phyloP scores from a whole-genome alignment of 1,139 yeast species.

The Geotrichum australiense region DNA sequence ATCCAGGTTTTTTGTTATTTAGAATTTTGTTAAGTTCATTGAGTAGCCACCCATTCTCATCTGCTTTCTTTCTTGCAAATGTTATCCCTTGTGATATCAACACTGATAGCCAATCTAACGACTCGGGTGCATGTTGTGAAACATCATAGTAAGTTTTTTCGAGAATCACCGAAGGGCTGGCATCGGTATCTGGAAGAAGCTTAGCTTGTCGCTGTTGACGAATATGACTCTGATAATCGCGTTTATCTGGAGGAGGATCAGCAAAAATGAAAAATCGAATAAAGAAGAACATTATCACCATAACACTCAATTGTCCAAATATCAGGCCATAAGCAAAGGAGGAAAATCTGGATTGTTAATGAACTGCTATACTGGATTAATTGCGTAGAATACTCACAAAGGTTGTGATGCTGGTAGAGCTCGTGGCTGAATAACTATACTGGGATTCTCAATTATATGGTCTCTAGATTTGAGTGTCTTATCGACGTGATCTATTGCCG shows the following conservation, averaged over 20 bases:
- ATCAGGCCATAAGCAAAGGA: conserved; percentile 35
- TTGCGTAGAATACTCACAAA: conserved; percentile 6
- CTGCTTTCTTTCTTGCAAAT: conserved; percentile 80
- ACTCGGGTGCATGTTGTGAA: conserved; percentile 77
- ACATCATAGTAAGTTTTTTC: conserved; percentile 94
- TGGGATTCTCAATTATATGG: neutral
- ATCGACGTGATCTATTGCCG: conserved; percentile 2
- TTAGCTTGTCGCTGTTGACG: conserved; percentile 29
- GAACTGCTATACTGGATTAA: neutral
- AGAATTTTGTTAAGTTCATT: conserved; percentile 58
- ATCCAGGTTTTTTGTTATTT: conserved; percentile 62
- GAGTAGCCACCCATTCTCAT: conserved; percentile 74
- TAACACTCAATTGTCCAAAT: conserved; percentile 75
- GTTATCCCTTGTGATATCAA: conserved; percentile 84
- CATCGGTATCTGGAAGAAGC: conserved; percentile 30
- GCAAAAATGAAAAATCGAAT: conserved; percentile 86
- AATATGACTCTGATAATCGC: conserved; percentile 27
- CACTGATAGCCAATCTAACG: conserved; percentile 95
- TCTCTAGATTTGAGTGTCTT: neutral
- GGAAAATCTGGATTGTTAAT: conserved; percentile 13
- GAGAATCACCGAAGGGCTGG: conserved; percentile 44
- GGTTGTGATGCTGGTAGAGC: neutral
- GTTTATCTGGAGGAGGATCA: conserved; percentile 43
- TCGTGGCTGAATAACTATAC: neutral
- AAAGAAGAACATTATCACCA: conserved; percentile 64